phyloP scores from a whole-genome alignment of 2,329 filamentous ascomycete genomes.

The Aspergillus luchuensis region DNA sequence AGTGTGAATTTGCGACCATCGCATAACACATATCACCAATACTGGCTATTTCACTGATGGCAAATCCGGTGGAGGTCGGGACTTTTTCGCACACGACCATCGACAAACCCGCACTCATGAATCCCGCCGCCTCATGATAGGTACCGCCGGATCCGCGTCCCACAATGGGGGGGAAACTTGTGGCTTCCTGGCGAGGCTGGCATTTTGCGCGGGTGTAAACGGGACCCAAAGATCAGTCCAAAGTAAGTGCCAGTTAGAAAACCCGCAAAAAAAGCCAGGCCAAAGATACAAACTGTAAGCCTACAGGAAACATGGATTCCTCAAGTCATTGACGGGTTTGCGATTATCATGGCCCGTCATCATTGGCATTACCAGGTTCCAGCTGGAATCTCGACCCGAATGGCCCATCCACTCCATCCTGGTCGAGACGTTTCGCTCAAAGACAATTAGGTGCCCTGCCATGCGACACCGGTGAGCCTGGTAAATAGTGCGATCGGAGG shows the following conservation, averaged over 20 bases:
- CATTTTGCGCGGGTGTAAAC: conserved; percentile 25
- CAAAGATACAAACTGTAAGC: conserved; percentile 1
- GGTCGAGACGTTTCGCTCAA: not conserved
- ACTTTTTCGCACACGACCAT: conserved; percentile 12
- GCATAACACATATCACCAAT: not conserved
- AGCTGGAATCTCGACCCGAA: not conserved
- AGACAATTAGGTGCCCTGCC: not conserved
- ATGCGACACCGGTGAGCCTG: not conserved
- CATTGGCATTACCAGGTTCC: not conserved
- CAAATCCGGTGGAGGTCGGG: conserved; percentile 14
- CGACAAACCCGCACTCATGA: conserved; percentile 24
- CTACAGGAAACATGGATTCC: not conserved
- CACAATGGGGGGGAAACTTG: conserved; percentile 25
- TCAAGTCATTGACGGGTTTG: conserved; percentile 4
- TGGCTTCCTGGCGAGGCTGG: conserved; percentile 30
- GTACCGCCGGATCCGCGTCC: conserved; percentile 38
- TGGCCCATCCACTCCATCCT: not conserved
- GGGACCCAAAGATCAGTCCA: conserved; percentile 18
- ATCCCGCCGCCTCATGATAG: conserved; percentile 29
- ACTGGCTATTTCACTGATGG: conserved; percentile 10
- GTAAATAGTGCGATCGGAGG: not conserved
- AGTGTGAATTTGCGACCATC: not conserved
- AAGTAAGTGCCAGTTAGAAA: conserved; percentile 10
- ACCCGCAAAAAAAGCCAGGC: conserved; percentile 3
- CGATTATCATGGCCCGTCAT: not conserved